phyloP scores from a whole-genome alignment of 2,329 filamentous ascomycete genomes.

The Ophiostoma sp. region DNA sequence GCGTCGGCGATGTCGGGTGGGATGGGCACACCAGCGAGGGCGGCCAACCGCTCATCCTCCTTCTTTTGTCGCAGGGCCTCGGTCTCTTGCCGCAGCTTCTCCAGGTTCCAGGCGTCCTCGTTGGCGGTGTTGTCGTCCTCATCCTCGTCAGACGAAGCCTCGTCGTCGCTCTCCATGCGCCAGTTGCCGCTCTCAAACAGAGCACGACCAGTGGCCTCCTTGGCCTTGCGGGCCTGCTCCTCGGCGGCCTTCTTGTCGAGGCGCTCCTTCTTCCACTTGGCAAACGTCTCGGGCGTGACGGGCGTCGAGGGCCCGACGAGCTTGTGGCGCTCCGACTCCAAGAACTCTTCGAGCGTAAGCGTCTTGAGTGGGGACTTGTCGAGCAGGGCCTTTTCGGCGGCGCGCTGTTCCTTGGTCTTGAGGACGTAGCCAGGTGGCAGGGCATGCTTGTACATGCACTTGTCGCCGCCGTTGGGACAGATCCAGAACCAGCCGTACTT shows the following conservation, averaged over 20 bases:
- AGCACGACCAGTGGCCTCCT: conserved; percentile 91
- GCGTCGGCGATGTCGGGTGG: neutral
- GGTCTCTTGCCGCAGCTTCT: conserved; percentile 81
- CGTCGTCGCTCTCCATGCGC: conserved; percentile 65
- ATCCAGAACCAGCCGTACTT: conserved; percentile 99
- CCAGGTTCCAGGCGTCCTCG: conserved; percentile 69
- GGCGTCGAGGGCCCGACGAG: conserved; percentile 88
- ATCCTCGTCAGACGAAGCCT: conserved; percentile 62
- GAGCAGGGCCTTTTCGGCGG: conserved; percentile 90
- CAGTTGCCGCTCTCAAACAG: conserved; percentile 97
- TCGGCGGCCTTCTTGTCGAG: conserved; percentile 95
- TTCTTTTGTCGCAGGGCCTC: conserved; percentile 71
- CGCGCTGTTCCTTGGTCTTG: conserved; percentile 96
- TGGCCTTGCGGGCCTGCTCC: conserved; percentile 82
- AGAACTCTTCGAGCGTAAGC: conserved; percentile 92
- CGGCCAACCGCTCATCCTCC: conserved; percentile 68
- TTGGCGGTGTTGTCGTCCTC: conserved; percentile 55
- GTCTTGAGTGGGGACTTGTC: conserved; percentile 96
- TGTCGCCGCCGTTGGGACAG: conserved; percentile 93
- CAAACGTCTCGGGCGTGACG: conserved; percentile 88
- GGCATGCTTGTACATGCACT: conserved; percentile 98
- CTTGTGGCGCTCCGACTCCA: conserved; percentile 95
- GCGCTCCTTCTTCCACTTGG: conserved; percentile 95
- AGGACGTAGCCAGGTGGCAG: conserved; percentile 92
- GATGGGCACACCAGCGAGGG: conserved; percentile 27